Base-by-base conservation (phyloP, 225 moss, liverwort and hornwort genomes). In the Neckera pumila region DNA sequence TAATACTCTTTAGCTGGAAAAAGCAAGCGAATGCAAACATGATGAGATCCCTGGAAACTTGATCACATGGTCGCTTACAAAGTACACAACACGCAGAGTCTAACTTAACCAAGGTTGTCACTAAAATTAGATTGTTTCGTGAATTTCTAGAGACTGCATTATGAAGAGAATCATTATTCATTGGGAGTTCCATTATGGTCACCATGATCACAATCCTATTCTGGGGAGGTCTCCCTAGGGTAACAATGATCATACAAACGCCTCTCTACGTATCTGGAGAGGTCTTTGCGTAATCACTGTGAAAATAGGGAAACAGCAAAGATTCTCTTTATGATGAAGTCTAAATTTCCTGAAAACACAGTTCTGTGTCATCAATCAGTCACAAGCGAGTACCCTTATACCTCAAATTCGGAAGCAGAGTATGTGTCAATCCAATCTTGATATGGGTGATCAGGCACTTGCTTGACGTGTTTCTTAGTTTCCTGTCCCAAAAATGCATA, bases 401-500 rank as follows among this genome's bases (percentile, higher is more conserved):
- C 95, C 90, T 94, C 95, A 86, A 96, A 99, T 21, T 95, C 95
- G 65, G 88, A n/a, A 82, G 93, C 91, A 60, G 96, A 95, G 89
- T 99, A 99, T n/a, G 94, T 94, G 53, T 96, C 89, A 86, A 99
- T 96, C 98, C 98, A 99, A 61, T 92, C 82, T 40, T 91, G 92
- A 49, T 94, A 97, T 54, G 93, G 88, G 83, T 92, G 92, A 62
- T 90, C 89, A 36, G 85, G 66, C 38, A 91, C 89, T 80, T 87
- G 85, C 45, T 87, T 89, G 62, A 94, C 70, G 82, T 89, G 43
- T 66, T 74, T 91, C 47, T 90, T 90, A 3, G 97, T 92, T 88
- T 95, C 88, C 81, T 95, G 95, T 77, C 97, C 97, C 73, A 99
- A 71, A 89, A 96, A 99, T 63, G 97, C 95, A 82, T 99, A 99